These are phyloP conservation scores for Penicillium psychrosexuale DNA, from an alignment of 2,329 filamentous ascomycete species.

Conservation along the genomic window DNA sequence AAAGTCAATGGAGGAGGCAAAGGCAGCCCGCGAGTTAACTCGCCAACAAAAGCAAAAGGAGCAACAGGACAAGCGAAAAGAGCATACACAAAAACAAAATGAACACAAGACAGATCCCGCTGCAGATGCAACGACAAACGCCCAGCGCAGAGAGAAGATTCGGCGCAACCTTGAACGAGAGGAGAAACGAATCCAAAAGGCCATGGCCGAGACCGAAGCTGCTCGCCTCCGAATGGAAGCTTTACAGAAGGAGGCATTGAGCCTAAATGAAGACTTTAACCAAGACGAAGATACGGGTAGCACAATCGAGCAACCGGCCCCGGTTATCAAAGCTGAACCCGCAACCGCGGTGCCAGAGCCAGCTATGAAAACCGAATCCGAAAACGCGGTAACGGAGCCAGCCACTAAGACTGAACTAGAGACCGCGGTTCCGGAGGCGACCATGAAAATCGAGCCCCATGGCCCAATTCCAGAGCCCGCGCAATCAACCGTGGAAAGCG, in stretches of 20 bases:
- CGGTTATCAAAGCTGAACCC: not conserved
- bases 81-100: constrained; percentile 20
- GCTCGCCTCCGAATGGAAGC: constrained; percentile 37
- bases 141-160: constrained; percentile 42
- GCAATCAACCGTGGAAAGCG: not conserved
- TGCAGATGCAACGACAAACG: constrained; percentile 35
- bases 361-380: not conserved
- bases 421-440: not conserved
- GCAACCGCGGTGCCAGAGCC: not conserved
- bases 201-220: constrained; percentile 43
- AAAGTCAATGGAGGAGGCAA: constrained; percentile 63
- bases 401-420: not conserved
- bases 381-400: not conserved
- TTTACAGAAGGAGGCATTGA: constrained; percentile 25
- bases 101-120: constrained; percentile 24
- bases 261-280: not conserved
- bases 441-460: not conserved
- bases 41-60: constrained; percentile 41
- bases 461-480: not conserved
- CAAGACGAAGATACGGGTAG: not conserved
- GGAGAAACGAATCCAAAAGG: constrained; percentile 51
- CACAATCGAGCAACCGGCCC: not conserved
- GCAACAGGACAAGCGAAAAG: constrained; percentile 25
- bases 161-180: constrained; percentile 60
- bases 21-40: constrained; percentile 40